These are phyloP conservation scores for Cucumis melo DNA, from an alignment of 306 rosid genomes.

Conservation along the genomic window DNA sequence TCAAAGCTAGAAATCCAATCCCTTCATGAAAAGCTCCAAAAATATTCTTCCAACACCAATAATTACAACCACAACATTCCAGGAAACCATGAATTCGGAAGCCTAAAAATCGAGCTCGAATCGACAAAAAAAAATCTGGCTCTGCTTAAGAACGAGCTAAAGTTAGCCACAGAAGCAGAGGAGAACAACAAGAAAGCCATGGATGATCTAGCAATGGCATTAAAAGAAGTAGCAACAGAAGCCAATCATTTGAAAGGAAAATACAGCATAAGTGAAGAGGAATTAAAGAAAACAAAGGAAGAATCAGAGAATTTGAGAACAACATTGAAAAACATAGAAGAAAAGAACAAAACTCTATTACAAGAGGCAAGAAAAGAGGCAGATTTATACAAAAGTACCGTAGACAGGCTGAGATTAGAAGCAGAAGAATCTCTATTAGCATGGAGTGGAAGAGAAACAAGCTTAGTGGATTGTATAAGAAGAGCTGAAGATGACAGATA, in stretches of 20 bases:
- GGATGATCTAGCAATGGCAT: constrained; percentile 75
- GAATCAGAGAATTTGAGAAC: constrained; percentile 40
- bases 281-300: constrained; percentile 37
- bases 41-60: background rate
- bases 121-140: constrained; percentile 7
- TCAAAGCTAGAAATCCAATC: constrained; percentile 35
- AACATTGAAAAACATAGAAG: constrained; percentile 24
- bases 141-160: constrained; percentile 35
- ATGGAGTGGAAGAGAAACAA: constrained; percentile 61
- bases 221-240: constrained; percentile 84
- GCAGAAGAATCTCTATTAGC: constrained; percentile 69
- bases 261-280: constrained; percentile 28
- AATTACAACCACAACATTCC: background rate
- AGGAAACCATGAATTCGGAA: background rate
- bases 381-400: constrained; percentile 39
- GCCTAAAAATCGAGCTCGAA: constrained; percentile 14
- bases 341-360: constrained; percentile 27
- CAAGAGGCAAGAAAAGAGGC: constrained; percentile 48
- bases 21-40: constrained; percentile 22
- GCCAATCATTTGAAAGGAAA: constrained; percentile 42
- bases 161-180: constrained; percentile 44
- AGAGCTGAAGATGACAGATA: constrained; percentile 57
- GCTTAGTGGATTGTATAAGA: constrained; percentile 60
- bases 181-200: constrained; percentile 66
- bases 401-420: constrained; percentile 61